phyloP scores from a whole-genome alignment of 345 rosid genomes.

The Arabidopsis thaliana region DNA sequence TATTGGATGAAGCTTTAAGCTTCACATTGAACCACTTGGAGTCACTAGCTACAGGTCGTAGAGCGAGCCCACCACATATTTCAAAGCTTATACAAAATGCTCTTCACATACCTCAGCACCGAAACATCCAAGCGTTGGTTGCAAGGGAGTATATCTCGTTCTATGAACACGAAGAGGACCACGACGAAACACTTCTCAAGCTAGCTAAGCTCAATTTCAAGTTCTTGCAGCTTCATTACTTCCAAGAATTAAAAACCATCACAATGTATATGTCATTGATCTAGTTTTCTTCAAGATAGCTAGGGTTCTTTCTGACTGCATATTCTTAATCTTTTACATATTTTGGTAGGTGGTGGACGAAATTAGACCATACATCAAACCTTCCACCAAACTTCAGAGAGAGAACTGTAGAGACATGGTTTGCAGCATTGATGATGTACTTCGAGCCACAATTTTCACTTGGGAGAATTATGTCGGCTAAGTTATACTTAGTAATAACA shows the following conservation, averaged over 20 bases:
- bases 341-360: slow-evolving; percentile 33
- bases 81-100: slow-evolving; percentile 6
- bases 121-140: not conserved
- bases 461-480: slow-evolving; percentile 35
- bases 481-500: slow-evolving; percentile 1
- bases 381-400: slow-evolving; percentile 24
- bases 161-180: slow-evolving; percentile 27
- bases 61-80: not conserved
- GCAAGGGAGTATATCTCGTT: slow-evolving; percentile 28
- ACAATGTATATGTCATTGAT: not conserved
- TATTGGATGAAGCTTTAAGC: slow-evolving; percentile 43
- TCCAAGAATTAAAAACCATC: slow-evolving; percentile 16
- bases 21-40: slow-evolving; percentile 21
- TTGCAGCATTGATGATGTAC: not conserved
- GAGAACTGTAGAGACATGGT: slow-evolving; percentile 15
- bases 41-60: not conserved
- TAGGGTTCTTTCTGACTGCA: not conserved
- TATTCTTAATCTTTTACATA: not conserved
- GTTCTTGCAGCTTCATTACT: slow-evolving; percentile 27
- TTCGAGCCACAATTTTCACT: slow-evolving; percentile 30
- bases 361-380: not conserved
- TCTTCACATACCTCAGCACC: slow-evolving; percentile 30
- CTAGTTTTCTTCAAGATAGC: not conserved
- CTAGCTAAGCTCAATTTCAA: slow-evolving; percentile 34
- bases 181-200: slow-evolving; percentile 10